Evolutionary conservation across 2,329 filamentous ascomycete genomes (phyloP).

Genomic region (Exophiala xenobiotica): DNA sequence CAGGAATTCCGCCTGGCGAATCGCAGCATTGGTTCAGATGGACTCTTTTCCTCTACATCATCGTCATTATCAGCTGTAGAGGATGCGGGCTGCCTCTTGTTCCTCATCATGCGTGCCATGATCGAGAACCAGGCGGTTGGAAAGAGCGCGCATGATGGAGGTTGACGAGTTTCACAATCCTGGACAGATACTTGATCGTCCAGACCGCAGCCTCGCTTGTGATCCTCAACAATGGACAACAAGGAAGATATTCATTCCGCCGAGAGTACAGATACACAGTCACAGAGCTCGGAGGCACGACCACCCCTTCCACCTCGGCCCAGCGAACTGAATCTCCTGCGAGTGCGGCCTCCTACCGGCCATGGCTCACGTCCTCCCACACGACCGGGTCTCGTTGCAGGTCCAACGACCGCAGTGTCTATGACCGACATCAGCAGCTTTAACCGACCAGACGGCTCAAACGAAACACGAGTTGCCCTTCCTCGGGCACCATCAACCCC

Average conservation of each 20-base stretch:
- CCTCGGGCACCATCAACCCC: conserved; percentile 37
- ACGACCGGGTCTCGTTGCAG: conserved; percentile 50
- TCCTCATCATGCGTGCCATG: conserved; percentile 14
- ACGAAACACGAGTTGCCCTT: conserved; percentile 58
- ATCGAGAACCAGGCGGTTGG: conserved; percentile 5
- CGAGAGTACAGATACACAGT: conserved; percentile 5
- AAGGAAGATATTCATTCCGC: background rate
- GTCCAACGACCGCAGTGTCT: conserved; percentile 81
- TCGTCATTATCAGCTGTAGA: background rate
- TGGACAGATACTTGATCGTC: conserved; percentile 13
- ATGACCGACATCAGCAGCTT: conserved; percentile 77
- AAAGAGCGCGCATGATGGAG: conserved; percentile 19
- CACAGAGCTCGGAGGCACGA: conserved; percentile 36
- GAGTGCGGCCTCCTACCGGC: conserved; percentile 19
- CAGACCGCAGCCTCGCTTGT: background rate
- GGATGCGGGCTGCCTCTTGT: background rate
- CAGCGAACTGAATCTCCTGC: conserved; percentile 35
- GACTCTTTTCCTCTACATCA: background rate
- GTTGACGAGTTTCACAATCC: conserved; percentile 6
- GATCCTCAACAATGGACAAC: conserved; percentile 1
- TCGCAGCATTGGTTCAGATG: no score
- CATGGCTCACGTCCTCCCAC: conserved; percentile 36
- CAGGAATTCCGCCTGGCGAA: background rate
- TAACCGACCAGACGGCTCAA: conserved; percentile 67
- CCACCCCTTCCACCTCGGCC: conserved; percentile 51